Conservation (phyloP, 2,329 filamentous ascomycete species). For the Colletotrichum tanaceti region DNA sequence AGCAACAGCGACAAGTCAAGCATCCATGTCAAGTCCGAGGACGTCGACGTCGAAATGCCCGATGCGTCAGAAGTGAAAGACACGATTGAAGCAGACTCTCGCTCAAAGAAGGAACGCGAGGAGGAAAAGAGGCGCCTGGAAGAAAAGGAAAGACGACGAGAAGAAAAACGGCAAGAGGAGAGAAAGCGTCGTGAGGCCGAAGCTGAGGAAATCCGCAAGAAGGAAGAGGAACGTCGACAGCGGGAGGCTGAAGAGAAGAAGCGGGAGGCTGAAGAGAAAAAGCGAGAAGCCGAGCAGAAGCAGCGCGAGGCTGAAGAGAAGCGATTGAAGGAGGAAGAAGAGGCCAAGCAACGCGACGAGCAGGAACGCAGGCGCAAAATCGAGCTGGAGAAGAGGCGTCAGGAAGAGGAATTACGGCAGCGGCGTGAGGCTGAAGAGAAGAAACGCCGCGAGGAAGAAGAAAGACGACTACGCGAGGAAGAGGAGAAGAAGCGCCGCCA, state of each 20-base stretch:
- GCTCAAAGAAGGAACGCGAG: slow-evolving; percentile 52
- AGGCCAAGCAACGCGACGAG: slow-evolving; percentile 48
- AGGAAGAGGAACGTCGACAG: slow-evolving; percentile 40
- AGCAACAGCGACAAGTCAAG: slow-evolving; percentile 58
- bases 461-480: slow-evolving; percentile 50
- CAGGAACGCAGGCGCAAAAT: slow-evolving; percentile 47
- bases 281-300: slow-evolving; percentile 47
- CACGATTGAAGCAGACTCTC: slow-evolving; percentile 46
- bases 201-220: slow-evolving; percentile 48
- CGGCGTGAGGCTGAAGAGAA: slow-evolving; percentile 45
- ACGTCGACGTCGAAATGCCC: slow-evolving; percentile 66
- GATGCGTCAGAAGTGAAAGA: slow-evolving; percentile 55
- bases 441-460: slow-evolving; percentile 47
- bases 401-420: slow-evolving; percentile 42
- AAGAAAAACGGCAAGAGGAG: slow-evolving; percentile 43
- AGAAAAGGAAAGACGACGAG: slow-evolving; percentile 44
- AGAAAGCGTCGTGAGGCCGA: slow-evolving; percentile 49
- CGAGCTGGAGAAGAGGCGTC: slow-evolving; percentile 43
- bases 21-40: slow-evolving; percentile 69
- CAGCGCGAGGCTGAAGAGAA: slow-evolving; percentile 54
- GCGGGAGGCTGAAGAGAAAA: slow-evolving; percentile 41
- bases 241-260: slow-evolving; percentile 39
- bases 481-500: slow-evolving; percentile 52
- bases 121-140: slow-evolving; percentile 49
- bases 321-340: slow-evolving; percentile 47